Evolutionary conservation across 2,329 filamentous ascomycete species (phyloP), one percentile per base, ranked within the genome.

Genomic region (Bipolaris sorokiniana): DNA sequence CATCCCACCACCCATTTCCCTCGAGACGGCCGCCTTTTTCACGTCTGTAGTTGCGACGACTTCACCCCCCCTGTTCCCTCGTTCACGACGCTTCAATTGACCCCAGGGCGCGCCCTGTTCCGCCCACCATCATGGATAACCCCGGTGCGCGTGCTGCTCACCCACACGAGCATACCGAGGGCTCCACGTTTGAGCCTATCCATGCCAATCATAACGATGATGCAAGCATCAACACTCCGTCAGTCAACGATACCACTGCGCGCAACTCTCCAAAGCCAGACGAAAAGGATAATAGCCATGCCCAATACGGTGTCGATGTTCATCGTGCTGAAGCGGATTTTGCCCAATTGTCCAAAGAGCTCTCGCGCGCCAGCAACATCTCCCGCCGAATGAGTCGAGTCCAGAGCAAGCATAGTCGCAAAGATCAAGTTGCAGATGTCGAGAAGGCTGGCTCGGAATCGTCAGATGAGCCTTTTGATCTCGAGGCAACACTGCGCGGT

Each of bases 401-500:
- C 67, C 83, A 72, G 69, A 83, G 76, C 69, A 74, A 70, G 68
- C 80, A 61, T 69, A 83, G 70, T 67, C 78, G 66, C 71, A 75
- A 70, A 23, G 61, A 67, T 31, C 62, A 67, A 0, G 42, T 74
- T 59, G 53, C 74, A 23, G 88, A 90, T 77, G 68, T 86, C 7
- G 89, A 91, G 66, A 89, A 89, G 74, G 80, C 76, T 1, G 72
- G 51, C 59, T 7, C 66, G 63, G 11, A 50, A 45, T 76, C 76
- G 26, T 78, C 62, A 3, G 71, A 69, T 65, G 79, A 71, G 79
- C 80, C 83, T 9, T 96, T 95, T 75, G 88, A 96, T 71, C 81
- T 97, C 36, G 90, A 96, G 74, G 77, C 81, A 7, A 87, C 88
- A 3, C 79, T 96, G 58, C 85, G 90, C 42, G 90, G 91, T 2